Evolutionary conservation across 2,329 filamentous ascomycete species (phyloP).

Genomic region (Fusarium papillatum): DNA sequence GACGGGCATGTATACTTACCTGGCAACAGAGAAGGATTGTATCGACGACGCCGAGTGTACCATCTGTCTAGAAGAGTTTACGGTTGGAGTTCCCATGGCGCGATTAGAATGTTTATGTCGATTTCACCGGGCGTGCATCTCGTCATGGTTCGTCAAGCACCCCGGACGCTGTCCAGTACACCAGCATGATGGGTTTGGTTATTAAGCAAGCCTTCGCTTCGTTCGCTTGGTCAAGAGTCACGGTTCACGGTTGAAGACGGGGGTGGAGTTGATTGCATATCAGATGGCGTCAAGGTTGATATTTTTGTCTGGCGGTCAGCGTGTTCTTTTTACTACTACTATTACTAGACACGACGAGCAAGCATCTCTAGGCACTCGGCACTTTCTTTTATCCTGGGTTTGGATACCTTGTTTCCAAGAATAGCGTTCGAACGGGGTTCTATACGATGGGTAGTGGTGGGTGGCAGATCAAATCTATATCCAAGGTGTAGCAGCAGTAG

Average conservation of each 20-base stretch:
- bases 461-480: slow-evolving; percentile 8
- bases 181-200: slow-evolving; percentile 73
- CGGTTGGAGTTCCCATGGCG: slow-evolving; percentile 73
- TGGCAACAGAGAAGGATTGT: slow-evolving; percentile 77
- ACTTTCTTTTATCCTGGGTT: slow-evolving; percentile 28
- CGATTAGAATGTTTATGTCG: slow-evolving; percentile 76
- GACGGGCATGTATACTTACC: slow-evolving; percentile 74
- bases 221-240: slow-evolving; percentile 5
- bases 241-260: slow-evolving; percentile 1
- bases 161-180: slow-evolving; percentile 76
- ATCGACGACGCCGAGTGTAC: slow-evolving; percentile 77
- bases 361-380: slow-evolving; percentile 20
- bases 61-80: slow-evolving; percentile 77
- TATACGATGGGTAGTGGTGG: background rate
- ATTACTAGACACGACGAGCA: slow-evolving; percentile 32
- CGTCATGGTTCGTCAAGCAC: slow-evolving; percentile 72
- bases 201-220: slow-evolving; percentile 44
- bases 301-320: slow-evolving; percentile 24
- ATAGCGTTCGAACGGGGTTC: background rate
- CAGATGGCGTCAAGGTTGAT: slow-evolving; percentile 31
- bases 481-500: background rate
- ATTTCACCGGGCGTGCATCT: slow-evolving; percentile 73
- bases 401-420: slow-evolving; percentile 18
- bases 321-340: slow-evolving; percentile 23
- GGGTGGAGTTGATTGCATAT: slow-evolving; percentile 34